Percentiles rank a stretch among this genome's conserved stretches.
Evolutionary conservation across 441 rosid species (phyloP).

Genomic region (Kokia cookei): DNA sequence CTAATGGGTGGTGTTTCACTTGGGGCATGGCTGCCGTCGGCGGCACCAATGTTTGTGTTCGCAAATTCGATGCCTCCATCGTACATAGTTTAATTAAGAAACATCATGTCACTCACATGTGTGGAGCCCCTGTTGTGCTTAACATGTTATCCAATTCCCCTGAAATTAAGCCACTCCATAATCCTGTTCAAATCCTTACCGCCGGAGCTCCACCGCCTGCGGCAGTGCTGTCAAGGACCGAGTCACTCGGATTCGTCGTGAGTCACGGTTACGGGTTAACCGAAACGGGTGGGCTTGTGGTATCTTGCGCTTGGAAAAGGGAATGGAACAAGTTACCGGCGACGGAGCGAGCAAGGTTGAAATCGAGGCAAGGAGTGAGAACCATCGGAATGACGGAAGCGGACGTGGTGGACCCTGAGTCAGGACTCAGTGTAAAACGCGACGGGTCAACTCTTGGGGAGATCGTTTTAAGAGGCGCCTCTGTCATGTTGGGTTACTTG

Average conservation of each 20-base stretch:
- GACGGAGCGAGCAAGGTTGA: constrained; percentile 51
- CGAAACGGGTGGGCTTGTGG: constrained; percentile 48
- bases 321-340: constrained; percentile 61
- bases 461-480: constrained; percentile 57
- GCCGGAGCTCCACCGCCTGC: constrained; percentile 88
- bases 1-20: constrained; percentile 36
- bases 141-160: constrained; percentile 55
- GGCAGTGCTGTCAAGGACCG: constrained; percentile 44
- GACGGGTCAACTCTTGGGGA: constrained; percentile 60
- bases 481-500: constrained; percentile 65
- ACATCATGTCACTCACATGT: constrained; percentile 80
- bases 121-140: constrained; percentile 79
- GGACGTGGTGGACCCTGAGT: constrained; percentile 45
- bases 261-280: constrained; percentile 76
- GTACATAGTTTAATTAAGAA: constrained; percentile 36
- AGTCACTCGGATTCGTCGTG: constrained; percentile 60
- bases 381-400: constrained; percentile 29
- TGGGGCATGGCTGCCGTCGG: constrained; percentile 86
- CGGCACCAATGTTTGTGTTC: constrained; percentile 60
- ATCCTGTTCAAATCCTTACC: constrained; percentile 48
- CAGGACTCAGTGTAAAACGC: constrained; percentile 42
- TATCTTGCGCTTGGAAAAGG: constrained; percentile 74
- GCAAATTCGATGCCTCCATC: constrained; percentile 41
- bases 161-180: constrained; percentile 18
- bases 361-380: constrained; percentile 55